A percentile compares a stretch with the other conserved stretches of the same genome.
Conservation (phyloP, 2,329 filamentous ascomycete genomes). For the Helicocarpus griseus region DNA sequence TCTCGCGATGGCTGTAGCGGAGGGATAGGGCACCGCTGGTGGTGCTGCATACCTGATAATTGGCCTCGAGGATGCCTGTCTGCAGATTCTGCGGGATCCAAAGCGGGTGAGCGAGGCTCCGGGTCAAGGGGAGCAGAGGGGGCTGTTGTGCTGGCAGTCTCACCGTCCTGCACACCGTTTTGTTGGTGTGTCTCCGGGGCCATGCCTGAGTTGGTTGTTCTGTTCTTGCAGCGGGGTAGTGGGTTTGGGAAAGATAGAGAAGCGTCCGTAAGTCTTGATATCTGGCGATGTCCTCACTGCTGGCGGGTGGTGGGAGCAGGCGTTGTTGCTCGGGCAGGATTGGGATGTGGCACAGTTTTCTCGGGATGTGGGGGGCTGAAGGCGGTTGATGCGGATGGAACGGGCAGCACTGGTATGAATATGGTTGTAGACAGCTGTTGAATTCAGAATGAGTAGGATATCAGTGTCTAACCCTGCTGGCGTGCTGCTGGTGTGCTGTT, state of each 20-base stretch:
- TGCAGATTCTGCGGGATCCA: background rate
- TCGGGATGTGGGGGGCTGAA: background rate
- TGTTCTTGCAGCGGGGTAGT: background rate
- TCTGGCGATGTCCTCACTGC: background rate
- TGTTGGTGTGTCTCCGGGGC: background rate
- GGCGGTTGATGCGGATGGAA: background rate
- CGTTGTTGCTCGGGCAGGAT: background rate
- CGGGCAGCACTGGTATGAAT: too few relatives aligned
- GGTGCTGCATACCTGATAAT: background rate
- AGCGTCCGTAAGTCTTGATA: background rate
- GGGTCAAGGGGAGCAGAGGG: background rate
- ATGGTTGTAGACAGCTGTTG: too few relatives aligned
- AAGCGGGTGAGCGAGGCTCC: background rate
- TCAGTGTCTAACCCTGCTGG: background rate
- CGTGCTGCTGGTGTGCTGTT: background rate
- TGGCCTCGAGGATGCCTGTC: background rate
- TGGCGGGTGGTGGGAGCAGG: background rate
- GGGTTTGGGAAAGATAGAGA: background rate
- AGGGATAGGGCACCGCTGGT: background rate
- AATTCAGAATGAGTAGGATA: background rate
- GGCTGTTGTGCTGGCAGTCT: background rate
- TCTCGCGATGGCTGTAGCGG: background rate
- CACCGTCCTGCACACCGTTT: constrained; percentile 3
- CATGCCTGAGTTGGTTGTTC: background rate
- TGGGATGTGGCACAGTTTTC: constrained; percentile 1